Percentiles rank a stretch among this genome's conserved stretches.
Conservation (phyloP, 2,329 filamentous ascomycete species). For the Fusarium heterosporum region DNA sequence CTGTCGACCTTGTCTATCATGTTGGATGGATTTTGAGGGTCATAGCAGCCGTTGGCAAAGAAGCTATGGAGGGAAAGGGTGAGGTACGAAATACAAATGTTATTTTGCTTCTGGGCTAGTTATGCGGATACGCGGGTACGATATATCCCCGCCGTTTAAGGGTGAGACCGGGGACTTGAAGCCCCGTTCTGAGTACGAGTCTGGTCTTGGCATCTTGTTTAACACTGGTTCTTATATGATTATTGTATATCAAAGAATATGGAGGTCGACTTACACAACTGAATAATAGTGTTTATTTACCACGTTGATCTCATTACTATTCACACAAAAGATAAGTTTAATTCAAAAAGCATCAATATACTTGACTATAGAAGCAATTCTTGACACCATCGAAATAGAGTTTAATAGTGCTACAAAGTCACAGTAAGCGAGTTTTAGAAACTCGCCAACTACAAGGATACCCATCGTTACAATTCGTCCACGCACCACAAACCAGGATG, state of each 20-base stretch:
- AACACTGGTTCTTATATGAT: neutral
- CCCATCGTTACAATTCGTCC: constrained; percentile 3
- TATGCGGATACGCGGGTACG: neutral
- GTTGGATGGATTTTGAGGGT: neutral
- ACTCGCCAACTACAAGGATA: constrained; percentile 6
- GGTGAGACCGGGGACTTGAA: constrained; percentile 14
- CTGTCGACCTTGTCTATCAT: constrained; percentile 34
- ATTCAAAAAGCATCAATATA: neutral
- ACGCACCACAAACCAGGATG: constrained; percentile 5
- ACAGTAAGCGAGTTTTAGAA: constrained; percentile 34
- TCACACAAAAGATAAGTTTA: no score
- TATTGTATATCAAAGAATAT: neutral
- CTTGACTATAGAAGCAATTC: neutral
- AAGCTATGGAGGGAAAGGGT: neutral
- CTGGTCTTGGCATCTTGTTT: constrained; percentile 5
- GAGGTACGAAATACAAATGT: neutral
- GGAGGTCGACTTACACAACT: neutral
- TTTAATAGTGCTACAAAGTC: constrained; percentile 24
- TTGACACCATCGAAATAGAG: constrained; percentile 23
- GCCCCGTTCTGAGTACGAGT: constrained; percentile 11
- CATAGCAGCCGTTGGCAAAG: constrained; percentile 16
- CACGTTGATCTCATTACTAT: neutral
- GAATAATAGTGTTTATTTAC: neutral
- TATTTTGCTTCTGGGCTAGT: constrained; percentile 1
- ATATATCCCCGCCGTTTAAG: neutral